Base-by-base conservation (phyloP, 2,329 filamentous ascomycete genomes). In the Westerdykella aurantiaca region DNA sequence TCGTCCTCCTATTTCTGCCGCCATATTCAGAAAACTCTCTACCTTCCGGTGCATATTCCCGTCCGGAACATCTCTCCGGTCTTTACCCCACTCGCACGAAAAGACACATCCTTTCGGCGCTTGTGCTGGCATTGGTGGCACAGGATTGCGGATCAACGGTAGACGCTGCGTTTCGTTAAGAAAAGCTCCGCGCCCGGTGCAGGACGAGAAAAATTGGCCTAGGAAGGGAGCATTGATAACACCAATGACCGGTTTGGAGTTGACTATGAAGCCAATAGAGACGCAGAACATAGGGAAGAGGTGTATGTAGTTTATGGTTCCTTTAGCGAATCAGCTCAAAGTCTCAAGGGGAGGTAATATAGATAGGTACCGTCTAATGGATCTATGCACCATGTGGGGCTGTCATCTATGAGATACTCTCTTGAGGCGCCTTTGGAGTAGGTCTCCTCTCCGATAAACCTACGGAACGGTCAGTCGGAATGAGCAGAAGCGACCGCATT, bases 81-180 rank as follows among this genome's bases (percentile, higher is more conserved):
- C 85, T 63, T 89, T 89, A 0, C 86, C 86, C 85, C 85, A 89
- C 60, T 89, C 85, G 56, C 84, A 88, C 0, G 80, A 78, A 56
- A 89, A 85, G 9, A 86, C 75, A 55, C 86, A 89, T 1, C 80
- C 81, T 34, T 76, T 78, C 0, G 85, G 86, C 0, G 18, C 18
- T 21, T 21, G 18, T 21, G 18, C 18, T 4, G 18, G 18, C 6
- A 21, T 21, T 21, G 18, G 18, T 21, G 18, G 18, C 18, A 21
- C 18, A 21, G 18, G 18, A 21, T 21, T 21, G 18, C 18, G 18
- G 18, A 21, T 21, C 18, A 21, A 6, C 6, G 18, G 18, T 6
- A 21, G 18, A 21, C 18, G 18, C 18, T 21, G 18, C 18, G 18
- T 21, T 21, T 21, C 18, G 18, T 21, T 21, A 21, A 21, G 18